Percentiles rank a stretch among this genome's conserved stretches.
Evolutionary conservation across 1,284 basidiomycete genomes (phyloP).

Genomic region (Rhodotorula sp.): DNA sequence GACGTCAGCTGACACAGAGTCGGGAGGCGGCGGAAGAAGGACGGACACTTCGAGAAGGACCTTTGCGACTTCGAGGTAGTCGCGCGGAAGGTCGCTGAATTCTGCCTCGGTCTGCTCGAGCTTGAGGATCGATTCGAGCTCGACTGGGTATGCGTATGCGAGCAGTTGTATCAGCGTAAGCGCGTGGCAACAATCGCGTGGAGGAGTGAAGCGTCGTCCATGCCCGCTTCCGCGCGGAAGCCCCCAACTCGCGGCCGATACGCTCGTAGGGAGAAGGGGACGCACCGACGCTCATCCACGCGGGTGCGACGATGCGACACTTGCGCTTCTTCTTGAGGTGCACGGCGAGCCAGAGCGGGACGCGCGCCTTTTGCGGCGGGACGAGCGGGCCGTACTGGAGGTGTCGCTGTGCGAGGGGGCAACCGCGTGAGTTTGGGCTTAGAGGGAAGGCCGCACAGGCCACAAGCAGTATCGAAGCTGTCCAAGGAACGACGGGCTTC

Average conservation of each 20-base stretch:
- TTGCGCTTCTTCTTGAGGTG: constrained; percentile 92
- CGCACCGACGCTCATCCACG: constrained; percentile 83
- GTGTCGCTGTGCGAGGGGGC: constrained; percentile 1
- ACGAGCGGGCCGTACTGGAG: constrained; percentile 79
- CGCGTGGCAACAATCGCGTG: background rate
- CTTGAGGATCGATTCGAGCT: constrained; percentile 60
- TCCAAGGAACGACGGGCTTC: too few relatives aligned
- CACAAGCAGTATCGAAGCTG: background rate
- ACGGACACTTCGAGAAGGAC: constrained; percentile 84
- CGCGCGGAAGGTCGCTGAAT: constrained; percentile 58
- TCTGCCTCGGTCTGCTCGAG: constrained; percentile 46
- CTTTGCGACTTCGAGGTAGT: constrained; percentile 85
- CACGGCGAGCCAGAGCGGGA: constrained; percentile 93
- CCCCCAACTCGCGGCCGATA: background rate
- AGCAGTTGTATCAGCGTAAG: background rate
- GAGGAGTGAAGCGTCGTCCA: background rate
- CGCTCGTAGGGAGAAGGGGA: constrained; percentile 18
- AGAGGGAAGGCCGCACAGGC: background rate
- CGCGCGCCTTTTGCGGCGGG: constrained; percentile 75
- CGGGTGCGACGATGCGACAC: constrained; percentile 84
- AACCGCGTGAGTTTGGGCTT: too few relatives aligned
- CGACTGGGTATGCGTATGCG: constrained; percentile 60
- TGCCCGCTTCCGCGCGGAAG: too few relatives aligned
- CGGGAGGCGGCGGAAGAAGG: background rate
- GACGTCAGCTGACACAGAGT: background rate